Percentiles rank a stretch among this genome's conserved stretches.
Conservation (phyloP, 805 yeast species). For the Candida tallmaniae region DNA sequence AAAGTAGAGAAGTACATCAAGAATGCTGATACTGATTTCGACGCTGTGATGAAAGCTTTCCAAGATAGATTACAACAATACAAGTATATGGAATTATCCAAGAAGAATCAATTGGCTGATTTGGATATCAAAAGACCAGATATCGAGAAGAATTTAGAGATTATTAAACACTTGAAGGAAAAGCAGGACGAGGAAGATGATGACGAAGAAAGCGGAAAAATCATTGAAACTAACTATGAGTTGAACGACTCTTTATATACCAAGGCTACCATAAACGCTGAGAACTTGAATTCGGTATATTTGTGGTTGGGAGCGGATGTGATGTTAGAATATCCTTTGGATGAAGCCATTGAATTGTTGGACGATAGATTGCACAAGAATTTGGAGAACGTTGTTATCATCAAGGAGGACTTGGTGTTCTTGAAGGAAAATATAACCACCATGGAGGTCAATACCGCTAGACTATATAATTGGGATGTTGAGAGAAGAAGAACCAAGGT, state of each 20-base stretch:
- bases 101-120: slow-evolving; percentile 45
- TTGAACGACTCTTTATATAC: slow-evolving; percentile 90
- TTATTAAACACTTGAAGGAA: slow-evolving; percentile 56
- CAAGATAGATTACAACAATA: slow-evolving; percentile 89
- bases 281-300: slow-evolving; percentile 56
- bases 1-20: slow-evolving; percentile 72
- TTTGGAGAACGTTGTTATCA: slow-evolving; percentile 49
- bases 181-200: slow-evolving; percentile 35
- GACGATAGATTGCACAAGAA: slow-evolving; percentile 60
- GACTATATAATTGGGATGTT: slow-evolving; percentile 86
- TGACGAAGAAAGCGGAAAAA: slow-evolving; percentile 20
- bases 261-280: slow-evolving; percentile 64
- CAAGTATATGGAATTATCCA: slow-evolving; percentile 74
- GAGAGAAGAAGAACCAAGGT: slow-evolving; percentile 51
- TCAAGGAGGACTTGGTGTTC: slow-evolving; percentile 82
- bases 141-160: slow-evolving; percentile 75
- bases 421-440: slow-evolving; percentile 88
- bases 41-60: slow-evolving; percentile 62
- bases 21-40: slow-evolving; percentile 60
- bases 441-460: slow-evolving; percentile 95
- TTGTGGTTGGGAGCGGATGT: slow-evolving; percentile 98
- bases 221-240: slow-evolving; percentile 74
- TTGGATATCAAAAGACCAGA: slow-evolving; percentile 82
- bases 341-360: slow-evolving; percentile 77
- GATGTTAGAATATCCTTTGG: slow-evolving; percentile 90